Evolutionary conservation across 371 early-diverging fungal species (phyloP), one percentile per base, ranked within the genome.

Genomic region (Phascolomyces articulosus): DNA sequence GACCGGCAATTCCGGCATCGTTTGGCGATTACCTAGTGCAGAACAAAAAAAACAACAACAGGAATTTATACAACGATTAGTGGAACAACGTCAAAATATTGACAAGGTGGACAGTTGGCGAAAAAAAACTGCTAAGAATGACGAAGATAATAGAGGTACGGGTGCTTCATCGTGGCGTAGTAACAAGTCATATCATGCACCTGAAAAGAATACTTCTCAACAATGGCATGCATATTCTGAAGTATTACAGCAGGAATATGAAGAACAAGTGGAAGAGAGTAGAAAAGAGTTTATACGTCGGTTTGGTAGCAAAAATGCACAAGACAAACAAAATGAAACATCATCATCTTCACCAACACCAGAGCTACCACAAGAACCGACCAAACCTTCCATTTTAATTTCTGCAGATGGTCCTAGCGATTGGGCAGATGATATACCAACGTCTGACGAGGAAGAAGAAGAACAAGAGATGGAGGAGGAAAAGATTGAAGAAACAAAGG

Each of bases 381-480:
- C 11, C 34, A 34, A 34, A 34, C 34, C 34, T 9, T 38, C 38
- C 1, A 59, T 40, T 26, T n/a, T 18, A 8, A 29, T 59, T 18
- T 26, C 60, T 20, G 60, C 47, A 15, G 60, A 59, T 18, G 60
- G 47, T 23, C 60, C 60, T 16, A 59, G 60, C 21, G 60, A 59
- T 26, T 40, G 60, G 47, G 47, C 60, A 3, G 60, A 59, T 47
- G 60, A 59, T 59, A 15, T 59, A 21, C 47, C 58, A 18, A 13
- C 26, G 16, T 20, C 27, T 13, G 60, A 59, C 18, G 60, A 47
- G 3, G 40, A 41, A 23, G 44, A 44, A 4, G 59, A 40, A 2
- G 40, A 21, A 26, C 21, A 59, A 13, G 40, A 40, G 0, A 15
- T 38, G 0, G 28, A 31, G 1, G 23, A 21, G 15, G 58, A 40